These are phyloP conservation scores for Coemansia erecta DNA, from an alignment of 192 early-diverging fungal species.

Conservation along the genomic window DNA sequence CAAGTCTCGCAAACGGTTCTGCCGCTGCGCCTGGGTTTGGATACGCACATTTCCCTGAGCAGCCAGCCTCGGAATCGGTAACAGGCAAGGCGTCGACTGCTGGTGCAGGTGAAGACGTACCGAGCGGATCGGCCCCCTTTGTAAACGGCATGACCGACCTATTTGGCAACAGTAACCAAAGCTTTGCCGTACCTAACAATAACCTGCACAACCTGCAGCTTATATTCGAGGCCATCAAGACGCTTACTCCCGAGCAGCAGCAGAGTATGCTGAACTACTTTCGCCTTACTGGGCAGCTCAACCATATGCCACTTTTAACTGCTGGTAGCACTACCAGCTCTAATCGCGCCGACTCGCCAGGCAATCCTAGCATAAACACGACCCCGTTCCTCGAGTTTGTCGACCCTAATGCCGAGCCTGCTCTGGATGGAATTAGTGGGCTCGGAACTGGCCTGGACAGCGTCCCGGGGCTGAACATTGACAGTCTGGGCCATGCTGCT, in stretches of 20 bases:
- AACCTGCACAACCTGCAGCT: slow-evolving; percentile 3
- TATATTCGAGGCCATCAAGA: slow-evolving; percentile 10
- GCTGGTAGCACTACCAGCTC: slow-evolving; percentile 1
- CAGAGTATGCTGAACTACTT: slow-evolving; percentile 24
- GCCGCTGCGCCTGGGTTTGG: too few species aligned
- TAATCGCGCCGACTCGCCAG: background rate
- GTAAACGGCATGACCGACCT: background rate
- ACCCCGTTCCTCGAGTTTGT: slow-evolving; percentile 49
- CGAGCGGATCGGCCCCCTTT: too few species aligned
- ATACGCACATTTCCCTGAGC: too few species aligned
- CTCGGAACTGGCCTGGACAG: background rate
- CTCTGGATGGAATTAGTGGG: background rate
- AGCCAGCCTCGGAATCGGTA: too few species aligned
- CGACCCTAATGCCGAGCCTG: slow-evolving; percentile 18
- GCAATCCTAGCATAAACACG: background rate
- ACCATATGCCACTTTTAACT: slow-evolving; percentile 22
- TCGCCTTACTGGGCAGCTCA: slow-evolving; percentile 11
- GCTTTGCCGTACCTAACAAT: background rate
- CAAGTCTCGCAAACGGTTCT: too few species aligned
- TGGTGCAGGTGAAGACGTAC: too few species aligned
- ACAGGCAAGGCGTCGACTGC: too few species aligned
- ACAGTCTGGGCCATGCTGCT: background rate
- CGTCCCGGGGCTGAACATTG: background rate
- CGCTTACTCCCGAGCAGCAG: slow-evolving; percentile 30
- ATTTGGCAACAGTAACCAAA: background rate